phyloP scores from a whole-genome alignment of 2,329 filamentous ascomycete genomes.

The Rhynchosporium graminicola region DNA sequence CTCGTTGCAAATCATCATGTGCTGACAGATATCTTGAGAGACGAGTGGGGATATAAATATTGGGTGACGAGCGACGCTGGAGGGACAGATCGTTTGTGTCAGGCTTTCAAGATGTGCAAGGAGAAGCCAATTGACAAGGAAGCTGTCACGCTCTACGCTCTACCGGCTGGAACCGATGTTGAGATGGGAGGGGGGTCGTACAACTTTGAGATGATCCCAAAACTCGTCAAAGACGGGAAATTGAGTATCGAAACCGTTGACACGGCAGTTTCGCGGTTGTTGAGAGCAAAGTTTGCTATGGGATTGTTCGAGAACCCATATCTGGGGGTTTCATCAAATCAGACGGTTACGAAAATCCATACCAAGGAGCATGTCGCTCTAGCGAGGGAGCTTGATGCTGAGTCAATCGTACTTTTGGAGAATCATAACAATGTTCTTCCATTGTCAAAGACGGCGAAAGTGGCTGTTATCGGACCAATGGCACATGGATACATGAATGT shows the following conservation, averaged over 20 bases:
- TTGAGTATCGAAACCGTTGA: slow-evolving; percentile 62
- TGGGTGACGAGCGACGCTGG: slow-evolving; percentile 67
- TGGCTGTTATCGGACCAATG: slow-evolving; percentile 77
- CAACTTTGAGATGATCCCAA: slow-evolving; percentile 67
- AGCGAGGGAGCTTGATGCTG: slow-evolving; percentile 74
- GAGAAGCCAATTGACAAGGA: slow-evolving; percentile 62
- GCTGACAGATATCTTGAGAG: slow-evolving; percentile 67
- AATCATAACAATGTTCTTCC: slow-evolving; percentile 68
- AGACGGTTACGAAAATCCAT: slow-evolving; percentile 62
- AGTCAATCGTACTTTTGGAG: slow-evolving; percentile 80
- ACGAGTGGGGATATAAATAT: slow-evolving; percentile 74
- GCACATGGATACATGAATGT: slow-evolving; percentile 70
- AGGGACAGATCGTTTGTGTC: slow-evolving; percentile 67
- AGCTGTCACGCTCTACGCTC: slow-evolving; percentile 61
- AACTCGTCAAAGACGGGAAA: slow-evolving; percentile 61
- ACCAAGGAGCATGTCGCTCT: slow-evolving; percentile 67
- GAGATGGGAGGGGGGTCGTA: slow-evolving; percentile 78
- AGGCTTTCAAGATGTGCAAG: slow-evolving; percentile 63
- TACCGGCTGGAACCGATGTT: slow-evolving; percentile 70
- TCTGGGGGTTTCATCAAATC: slow-evolving; percentile 54
- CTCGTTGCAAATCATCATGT: slow-evolving; percentile 65
- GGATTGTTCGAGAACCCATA: slow-evolving; percentile 74
- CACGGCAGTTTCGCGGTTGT: slow-evolving; percentile 63
- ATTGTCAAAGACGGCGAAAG: slow-evolving; percentile 63
- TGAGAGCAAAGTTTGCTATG: slow-evolving; percentile 67